Percentiles rank a stretch among this genome's conserved stretches.
phyloP scores from a whole-genome alignment of 345 rosid species.

The Brassica incana region DNA sequence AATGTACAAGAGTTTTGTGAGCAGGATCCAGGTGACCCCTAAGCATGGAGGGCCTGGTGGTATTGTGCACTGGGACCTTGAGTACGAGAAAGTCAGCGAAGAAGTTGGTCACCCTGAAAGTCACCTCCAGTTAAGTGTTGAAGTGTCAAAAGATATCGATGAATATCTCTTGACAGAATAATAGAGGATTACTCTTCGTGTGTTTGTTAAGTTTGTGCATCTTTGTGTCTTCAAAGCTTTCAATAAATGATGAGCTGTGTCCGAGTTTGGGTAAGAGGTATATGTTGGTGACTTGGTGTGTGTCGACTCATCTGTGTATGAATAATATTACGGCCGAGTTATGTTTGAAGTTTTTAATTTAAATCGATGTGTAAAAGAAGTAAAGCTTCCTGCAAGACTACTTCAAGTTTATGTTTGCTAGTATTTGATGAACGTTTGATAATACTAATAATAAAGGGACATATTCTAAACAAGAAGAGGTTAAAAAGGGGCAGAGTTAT shows the following conservation, averaged over 20 bases:
- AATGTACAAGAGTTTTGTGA: constrained; percentile 29
- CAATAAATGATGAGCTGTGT: not conserved
- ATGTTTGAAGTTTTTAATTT: not conserved
- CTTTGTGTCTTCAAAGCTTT: not conserved
- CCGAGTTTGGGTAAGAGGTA: not conserved
- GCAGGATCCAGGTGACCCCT: constrained; percentile 19
- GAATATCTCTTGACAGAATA: constrained; percentile 28
- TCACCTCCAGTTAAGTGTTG: constrained; percentile 19
- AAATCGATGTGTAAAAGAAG: not conserved
- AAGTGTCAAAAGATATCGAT: constrained; percentile 37
- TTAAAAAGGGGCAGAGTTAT: no score
- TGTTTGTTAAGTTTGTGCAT: not conserved
- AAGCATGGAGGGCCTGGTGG: constrained; percentile 25
- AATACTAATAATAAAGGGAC: no score
- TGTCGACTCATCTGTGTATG: not conserved
- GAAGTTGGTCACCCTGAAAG: constrained; percentile 33
- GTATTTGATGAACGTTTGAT: not conserved
- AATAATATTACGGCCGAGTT: not conserved
- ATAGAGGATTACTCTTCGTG: not conserved
- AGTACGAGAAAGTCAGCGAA: no score
- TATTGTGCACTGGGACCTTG: constrained; percentile 15
- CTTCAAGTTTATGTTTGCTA: not conserved
- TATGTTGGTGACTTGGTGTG: not conserved
- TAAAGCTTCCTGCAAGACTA: not conserved
- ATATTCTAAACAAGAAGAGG: no score